These are phyloP conservation scores for Gossypium thurberi DNA, from an alignment of 345 rosid species.

Conservation along the genomic window DNA sequence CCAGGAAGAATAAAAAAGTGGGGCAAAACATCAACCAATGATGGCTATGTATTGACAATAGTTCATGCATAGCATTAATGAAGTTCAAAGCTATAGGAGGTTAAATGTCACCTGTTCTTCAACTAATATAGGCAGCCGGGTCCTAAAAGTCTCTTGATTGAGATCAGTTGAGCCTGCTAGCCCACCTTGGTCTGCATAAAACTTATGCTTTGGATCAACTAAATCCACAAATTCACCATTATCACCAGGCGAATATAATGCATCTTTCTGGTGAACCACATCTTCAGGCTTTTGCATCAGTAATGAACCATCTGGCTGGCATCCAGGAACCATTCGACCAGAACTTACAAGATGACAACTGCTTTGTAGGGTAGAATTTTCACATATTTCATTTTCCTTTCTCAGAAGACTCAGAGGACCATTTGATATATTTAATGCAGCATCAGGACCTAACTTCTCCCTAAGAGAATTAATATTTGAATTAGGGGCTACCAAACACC, in stretches of 20 bases:
- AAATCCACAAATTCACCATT: conserved; percentile 22
- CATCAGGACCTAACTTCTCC: conserved; percentile 33
- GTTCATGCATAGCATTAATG: not conserved
- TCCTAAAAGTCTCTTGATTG: conserved; percentile 26
- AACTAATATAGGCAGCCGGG: conserved; percentile 30
- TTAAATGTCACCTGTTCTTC: conserved; percentile 47
- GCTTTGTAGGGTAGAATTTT: conserved; percentile 33
- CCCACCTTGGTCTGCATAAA: conserved; percentile 26
- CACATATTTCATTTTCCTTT: conserved; percentile 25
- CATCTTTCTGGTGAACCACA: conserved; percentile 29
- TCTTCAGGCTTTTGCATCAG: conserved; percentile 37
- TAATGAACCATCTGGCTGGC: conserved; percentile 30
- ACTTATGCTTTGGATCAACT: conserved; percentile 28
- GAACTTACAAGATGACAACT: conserved; percentile 26
- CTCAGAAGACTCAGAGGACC: conserved; percentile 26
- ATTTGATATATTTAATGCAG: conserved; percentile 35
- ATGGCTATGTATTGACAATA: not conserved
- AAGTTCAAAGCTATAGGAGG: not conserved
- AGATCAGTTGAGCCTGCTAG: conserved; percentile 35
- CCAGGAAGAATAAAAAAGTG: not conserved
- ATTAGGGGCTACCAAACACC: conserved; percentile 25
- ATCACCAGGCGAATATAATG: conserved; percentile 20
- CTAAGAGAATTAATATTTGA: conserved; percentile 29
- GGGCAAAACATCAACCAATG: not conserved
- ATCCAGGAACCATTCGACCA: conserved; percentile 24